A percentile compares a stretch with the other conserved stretches of the same genome.
These are phyloP conservation scores for Dissophora ornata DNA, from an alignment of 192 early-diverging fungal genomes.

Conservation along the genomic window DNA sequence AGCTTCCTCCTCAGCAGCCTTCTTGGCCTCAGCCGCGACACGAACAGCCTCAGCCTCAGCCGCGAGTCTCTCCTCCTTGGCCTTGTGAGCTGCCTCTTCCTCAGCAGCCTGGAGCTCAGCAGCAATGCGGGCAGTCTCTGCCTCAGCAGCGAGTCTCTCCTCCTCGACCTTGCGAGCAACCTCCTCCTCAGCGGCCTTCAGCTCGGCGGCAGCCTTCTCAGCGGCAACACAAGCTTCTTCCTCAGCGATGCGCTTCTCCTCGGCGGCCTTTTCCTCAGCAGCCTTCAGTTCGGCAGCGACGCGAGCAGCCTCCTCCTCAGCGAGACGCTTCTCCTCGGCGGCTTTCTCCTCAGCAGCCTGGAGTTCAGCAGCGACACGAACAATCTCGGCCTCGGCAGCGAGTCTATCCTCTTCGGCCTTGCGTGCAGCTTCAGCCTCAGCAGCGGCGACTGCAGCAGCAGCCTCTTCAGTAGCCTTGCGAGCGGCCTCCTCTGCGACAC, in stretches of 20 bases:
- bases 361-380: conserved; percentile 8
- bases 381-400: conserved; percentile 24
- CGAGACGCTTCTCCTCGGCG: conserved; percentile 15
- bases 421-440: conserved; percentile 10
- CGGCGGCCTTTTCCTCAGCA: conserved; percentile 23
- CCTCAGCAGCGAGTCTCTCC: conserved; percentile 22
- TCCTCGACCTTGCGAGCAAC: conserved; percentile 17
- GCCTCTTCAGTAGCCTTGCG: conserved; percentile 18
- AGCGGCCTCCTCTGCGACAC: conserved; percentile 6
- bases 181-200: conserved; percentile 8
- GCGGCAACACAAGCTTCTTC: conserved; percentile 10
- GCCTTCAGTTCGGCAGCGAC: conserved; percentile 23
- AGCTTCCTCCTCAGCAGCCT: conserved; percentile 13
- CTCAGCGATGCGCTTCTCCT: conserved; percentile 12
- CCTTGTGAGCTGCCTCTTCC: conserved; percentile 20
- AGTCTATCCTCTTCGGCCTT: conserved; percentile 8
- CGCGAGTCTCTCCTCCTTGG: conserved; percentile 10
- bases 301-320: conserved; percentile 16
- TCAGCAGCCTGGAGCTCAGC: conserved; percentile 3
- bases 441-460: not conserved
- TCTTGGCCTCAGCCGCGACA: conserved; percentile 9
- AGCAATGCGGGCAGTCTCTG: conserved; percentile 19
- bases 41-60: conserved; percentile 27
- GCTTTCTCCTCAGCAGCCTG: conserved; percentile 19
- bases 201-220: conserved; percentile 9